phyloP scores from a whole-genome alignment of 306 rosid genomes.

The Urtica urens region DNA sequence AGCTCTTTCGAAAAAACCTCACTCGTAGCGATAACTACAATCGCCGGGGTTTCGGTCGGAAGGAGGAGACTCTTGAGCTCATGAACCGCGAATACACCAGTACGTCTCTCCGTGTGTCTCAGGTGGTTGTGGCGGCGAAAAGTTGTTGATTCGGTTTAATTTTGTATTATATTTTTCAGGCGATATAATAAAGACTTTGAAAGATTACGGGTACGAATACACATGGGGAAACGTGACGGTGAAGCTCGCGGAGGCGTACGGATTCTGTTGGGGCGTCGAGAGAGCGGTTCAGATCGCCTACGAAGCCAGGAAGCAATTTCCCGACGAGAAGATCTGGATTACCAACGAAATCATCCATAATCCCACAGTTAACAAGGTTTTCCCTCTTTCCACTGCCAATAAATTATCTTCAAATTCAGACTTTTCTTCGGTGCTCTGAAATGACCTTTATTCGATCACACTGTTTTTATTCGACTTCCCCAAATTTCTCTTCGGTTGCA shows the following conservation, averaged over 20 bases:
- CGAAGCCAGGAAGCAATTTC: conserved; percentile 93
- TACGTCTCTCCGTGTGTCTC: conserved; percentile 9
- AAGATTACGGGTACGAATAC: conserved; percentile 66
- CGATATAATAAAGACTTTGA: conserved; percentile 69
- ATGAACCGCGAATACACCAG: conserved; percentile 90
- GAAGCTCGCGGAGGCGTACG: conserved; percentile 85
- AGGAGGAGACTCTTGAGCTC: conserved; percentile 75
- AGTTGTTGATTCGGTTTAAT: neutral
- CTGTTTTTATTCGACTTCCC: neutral
- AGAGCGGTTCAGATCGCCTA: conserved; percentile 98
- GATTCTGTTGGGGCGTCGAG: conserved; percentile 98
- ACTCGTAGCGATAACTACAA: conserved; percentile 80
- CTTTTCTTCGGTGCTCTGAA: neutral
- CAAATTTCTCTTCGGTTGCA: neutral
- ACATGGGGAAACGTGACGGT: conserved; percentile 89
- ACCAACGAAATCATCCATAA: conserved; percentile 97
- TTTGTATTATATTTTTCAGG: conserved; percentile 24
- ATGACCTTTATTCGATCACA: neutral
- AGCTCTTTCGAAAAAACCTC: conserved; percentile 78
- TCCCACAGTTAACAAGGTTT: conserved; percentile 87
- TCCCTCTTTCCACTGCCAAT: neutral
- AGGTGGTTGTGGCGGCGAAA: neutral
- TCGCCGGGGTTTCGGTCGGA: conserved; percentile 75
- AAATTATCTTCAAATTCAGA: neutral
- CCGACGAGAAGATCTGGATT: conserved; percentile 69